A percentile compares a stretch with the other conserved stretches of the same genome.
phyloP scores from a whole-genome alignment of 192 early-diverging fungal genomes.

The Coemansia sp. region DNA sequence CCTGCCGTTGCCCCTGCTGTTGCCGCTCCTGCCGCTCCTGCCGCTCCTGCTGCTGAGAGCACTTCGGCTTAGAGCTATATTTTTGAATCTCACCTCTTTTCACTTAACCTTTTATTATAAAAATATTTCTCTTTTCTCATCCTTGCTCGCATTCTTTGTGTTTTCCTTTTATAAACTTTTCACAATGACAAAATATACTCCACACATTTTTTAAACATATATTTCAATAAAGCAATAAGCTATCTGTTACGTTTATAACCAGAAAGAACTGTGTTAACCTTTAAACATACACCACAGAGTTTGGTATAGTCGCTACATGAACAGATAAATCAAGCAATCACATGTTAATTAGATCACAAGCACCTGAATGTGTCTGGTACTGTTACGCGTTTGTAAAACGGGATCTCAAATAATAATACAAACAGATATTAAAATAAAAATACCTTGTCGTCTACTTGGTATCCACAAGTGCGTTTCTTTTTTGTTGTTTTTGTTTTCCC shows the following conservation, averaged over 20 bases:
- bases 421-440: too few relatives aligned
- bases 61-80: conserved; percentile 10
- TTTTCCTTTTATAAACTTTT: not conserved
- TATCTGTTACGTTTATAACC: too few relatives aligned
- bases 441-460: too few relatives aligned
- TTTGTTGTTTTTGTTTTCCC: too few relatives aligned
- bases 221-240: too few relatives aligned
- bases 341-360: too few relatives aligned
- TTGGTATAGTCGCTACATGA: too few relatives aligned
- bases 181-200: not conserved
- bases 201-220: not conserved
- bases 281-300: too few relatives aligned
- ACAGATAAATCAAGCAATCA: too few relatives aligned
- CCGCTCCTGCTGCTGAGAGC: conserved; percentile 2
- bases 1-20: conserved; percentile 4
- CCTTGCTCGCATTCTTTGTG: not conserved
- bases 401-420: not conserved
- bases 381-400: not conserved
- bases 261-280: too few relatives aligned
- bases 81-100: not conserved
- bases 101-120: not conserved
- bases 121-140: not conserved
- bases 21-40: not conserved
- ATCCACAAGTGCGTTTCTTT: too few relatives aligned
- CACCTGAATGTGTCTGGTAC: too few relatives aligned